Conservation (phyloP, 306 rosid species). For the Dryas alaskensis region DNA sequence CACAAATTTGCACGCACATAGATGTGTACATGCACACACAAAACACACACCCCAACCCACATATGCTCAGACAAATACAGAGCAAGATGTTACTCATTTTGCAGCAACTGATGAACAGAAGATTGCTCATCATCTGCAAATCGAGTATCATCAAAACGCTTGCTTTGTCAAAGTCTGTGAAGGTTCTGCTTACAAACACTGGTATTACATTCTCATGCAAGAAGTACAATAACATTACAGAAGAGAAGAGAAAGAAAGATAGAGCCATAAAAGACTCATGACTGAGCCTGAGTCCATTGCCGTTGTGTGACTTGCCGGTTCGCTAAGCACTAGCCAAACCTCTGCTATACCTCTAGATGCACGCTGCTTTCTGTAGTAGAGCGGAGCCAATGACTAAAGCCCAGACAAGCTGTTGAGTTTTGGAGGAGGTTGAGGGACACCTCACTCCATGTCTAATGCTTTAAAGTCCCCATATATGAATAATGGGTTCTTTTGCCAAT, state of each 20-base stretch:
- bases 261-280: slow-evolving; percentile 42
- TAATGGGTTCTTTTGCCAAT: slow-evolving; percentile 38
- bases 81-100: background rate
- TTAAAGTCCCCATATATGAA: slow-evolving; percentile 38
- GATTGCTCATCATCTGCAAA: background rate
- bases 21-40: background rate
- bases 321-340: slow-evolving; percentile 43
- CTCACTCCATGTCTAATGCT: slow-evolving; percentile 34
- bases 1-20: too few species aligned
- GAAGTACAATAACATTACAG: slow-evolving; percentile 22
- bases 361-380: slow-evolving; percentile 10
- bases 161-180: too few species aligned
- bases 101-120: background rate
- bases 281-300: slow-evolving; percentile 69
- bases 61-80: background rate
- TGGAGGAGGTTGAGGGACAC: slow-evolving; percentile 30
- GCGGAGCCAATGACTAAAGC: slow-evolving; percentile 44
- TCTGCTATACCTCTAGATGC: slow-evolving; percentile 13
- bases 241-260: background rate
- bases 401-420: slow-evolving; percentile 41
- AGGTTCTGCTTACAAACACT: background rate
- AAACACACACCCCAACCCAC: background rate
- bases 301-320: slow-evolving; percentile 96
- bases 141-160: too few species aligned
- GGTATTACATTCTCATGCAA: slow-evolving; percentile 33